Evolutionary conservation across 1,139 yeast genomes (phyloP).

Genomic region (Protomyces arabidopsidicola): DNA sequence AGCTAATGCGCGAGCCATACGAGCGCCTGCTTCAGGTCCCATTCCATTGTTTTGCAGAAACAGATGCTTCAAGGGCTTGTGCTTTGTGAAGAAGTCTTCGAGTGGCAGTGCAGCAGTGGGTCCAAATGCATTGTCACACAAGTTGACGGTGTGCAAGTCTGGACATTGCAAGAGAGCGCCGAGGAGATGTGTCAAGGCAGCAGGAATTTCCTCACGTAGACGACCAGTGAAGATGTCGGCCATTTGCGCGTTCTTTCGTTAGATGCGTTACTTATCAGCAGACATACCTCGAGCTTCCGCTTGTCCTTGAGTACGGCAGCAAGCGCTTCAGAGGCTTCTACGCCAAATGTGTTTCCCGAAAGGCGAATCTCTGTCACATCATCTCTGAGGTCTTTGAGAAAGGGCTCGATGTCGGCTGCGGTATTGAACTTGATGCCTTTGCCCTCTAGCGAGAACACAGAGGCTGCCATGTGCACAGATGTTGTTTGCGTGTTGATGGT

Average conservation of each 20-base stretch:
- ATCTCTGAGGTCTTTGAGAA: slow-evolving; percentile 51
- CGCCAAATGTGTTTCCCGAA: slow-evolving; percentile 91
- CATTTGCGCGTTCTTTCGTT: slow-evolving; percentile 58
- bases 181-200: slow-evolving; percentile 64
- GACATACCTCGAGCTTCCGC: slow-evolving; percentile 46
- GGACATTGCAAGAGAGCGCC: slow-evolving; percentile 68
- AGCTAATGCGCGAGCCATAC: slow-evolving; percentile 81
- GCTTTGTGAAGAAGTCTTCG: slow-evolving; percentile 69
- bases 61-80: slow-evolving; percentile 75
- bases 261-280: neutral
- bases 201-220: slow-evolving; percentile 88
- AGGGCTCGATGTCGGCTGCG: slow-evolving; percentile 66
- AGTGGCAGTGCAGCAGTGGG: slow-evolving; percentile 89
- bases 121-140: slow-evolving; percentile 95
- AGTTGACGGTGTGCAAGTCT: slow-evolving; percentile 65
- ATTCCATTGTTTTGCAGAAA: slow-evolving; percentile 90
- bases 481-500: too few species aligned
- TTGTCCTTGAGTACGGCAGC: slow-evolving; percentile 53
- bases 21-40: slow-evolving; percentile 96
- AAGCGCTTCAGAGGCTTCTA: slow-evolving; percentile 73
- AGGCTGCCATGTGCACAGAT: neutral
- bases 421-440: slow-evolving; percentile 72
- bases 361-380: slow-evolving; percentile 62
- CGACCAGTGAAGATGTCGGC: slow-evolving; percentile 94
- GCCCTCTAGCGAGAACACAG: slow-evolving; percentile 57